Evolutionary conservation across 2,329 filamentous ascomycete species (phyloP), one percentile per base, ranked within the genome.

Genomic region (Metarhizium guizhouense): DNA sequence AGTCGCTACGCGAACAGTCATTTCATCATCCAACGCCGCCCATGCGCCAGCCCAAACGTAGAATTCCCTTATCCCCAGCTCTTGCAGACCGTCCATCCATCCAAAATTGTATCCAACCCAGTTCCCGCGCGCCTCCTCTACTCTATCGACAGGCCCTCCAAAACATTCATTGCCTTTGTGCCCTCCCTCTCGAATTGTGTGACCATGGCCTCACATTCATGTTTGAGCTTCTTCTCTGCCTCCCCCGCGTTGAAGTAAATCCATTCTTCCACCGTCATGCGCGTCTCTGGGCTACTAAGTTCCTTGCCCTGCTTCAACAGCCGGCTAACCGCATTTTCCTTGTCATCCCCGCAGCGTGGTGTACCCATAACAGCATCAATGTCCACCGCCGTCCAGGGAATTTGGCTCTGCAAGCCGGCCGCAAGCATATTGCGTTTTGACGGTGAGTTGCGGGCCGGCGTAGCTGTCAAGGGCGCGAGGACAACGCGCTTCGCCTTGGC

Each of bases 201-300:
- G 5, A 99, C 90, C 70, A 95, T 82, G 30, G 83, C 75, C 74
- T 97, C 93, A 65, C 91, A 96, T 67, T 95, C 88, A 40, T 79
- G 74, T 65, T 86, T 86, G 55, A 99, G 75, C 68, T 84, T 86
- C 70, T 85, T 83, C 74, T 97, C 92, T 0, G 89, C 90, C 66
- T 86, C 78, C 58, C 81, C 80, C 0, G 94, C 94, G 62, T 94
- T 92, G 71, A 86, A 82, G 56, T 85, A 77, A 43, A 99, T 87
- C 90, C 93, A 99, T 70, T 96, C 85, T 69, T 96, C 90, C 0
- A 97, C 90, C 5, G 85, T 93, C 92, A 99, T 96, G 42, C 80
- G 77, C 75, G 87, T 91, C 74, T 97, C 94, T 0, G 85, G 82
- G 54, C 80, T 87, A 2, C 82, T 86, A 54, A 99, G 72, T 14